These are phyloP conservation scores for Nicotiana otophora DNA, from an alignment of 257 asterid species.

Conservation along the genomic window DNA sequence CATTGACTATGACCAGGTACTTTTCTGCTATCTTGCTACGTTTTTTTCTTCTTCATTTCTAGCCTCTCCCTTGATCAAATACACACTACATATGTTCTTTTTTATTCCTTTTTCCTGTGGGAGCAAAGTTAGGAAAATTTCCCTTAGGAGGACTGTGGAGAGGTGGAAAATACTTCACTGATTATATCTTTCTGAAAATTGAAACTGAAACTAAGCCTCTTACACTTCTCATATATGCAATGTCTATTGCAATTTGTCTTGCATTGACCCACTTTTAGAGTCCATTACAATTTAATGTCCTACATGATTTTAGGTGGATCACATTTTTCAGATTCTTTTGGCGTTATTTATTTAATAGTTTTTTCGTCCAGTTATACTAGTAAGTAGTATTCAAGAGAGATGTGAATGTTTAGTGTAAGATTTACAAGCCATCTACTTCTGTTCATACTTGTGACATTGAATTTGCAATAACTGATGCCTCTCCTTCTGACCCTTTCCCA, in stretches of 20 bases:
- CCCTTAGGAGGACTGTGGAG: not conserved
- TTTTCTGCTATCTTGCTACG: not conserved
- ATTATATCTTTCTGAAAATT: not conserved
- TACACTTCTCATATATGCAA: not conserved
- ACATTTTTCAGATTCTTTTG: not conserved
- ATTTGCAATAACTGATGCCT: not conserved
- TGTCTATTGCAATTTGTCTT: not conserved
- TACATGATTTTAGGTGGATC: not conserved
- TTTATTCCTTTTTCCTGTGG: not conserved
- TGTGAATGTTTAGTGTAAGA: not conserved
- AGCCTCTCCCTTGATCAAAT: not conserved
- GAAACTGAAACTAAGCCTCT: not conserved
- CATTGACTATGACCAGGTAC: constrained; percentile 92
- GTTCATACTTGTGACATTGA: not conserved
- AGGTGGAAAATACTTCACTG: not conserved
- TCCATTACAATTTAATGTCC: not conserved
- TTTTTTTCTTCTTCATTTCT: not conserved
- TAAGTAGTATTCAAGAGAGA: not conserved
- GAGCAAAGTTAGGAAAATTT: not conserved
- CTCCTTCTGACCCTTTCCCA: not conserved
- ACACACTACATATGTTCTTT: too few species aligned
- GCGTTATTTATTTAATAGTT: not conserved
- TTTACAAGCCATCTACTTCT: not conserved
- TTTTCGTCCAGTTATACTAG: not conserved
- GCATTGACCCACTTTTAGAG: not conserved